A percentile compares a stretch with the other conserved stretches of the same genome.
phyloP scores from a whole-genome alignment of 192 early-diverging fungal genomes.

The Radiomyces spectabilis region DNA sequence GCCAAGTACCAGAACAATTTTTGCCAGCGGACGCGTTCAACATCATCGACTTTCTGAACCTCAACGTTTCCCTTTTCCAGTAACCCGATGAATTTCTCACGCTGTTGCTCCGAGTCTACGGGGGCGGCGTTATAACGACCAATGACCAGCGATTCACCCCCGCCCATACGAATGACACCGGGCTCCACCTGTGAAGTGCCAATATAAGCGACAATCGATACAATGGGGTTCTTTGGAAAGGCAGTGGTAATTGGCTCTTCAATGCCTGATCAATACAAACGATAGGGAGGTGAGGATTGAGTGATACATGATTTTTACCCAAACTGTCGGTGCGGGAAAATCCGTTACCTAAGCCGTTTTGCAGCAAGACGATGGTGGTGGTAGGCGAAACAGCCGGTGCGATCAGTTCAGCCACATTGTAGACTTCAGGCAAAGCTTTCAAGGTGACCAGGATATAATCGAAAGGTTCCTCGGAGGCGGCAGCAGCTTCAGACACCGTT shows the following conservation, averaged over 20 bases:
- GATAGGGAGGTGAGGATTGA: not conserved
- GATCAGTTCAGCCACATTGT: constrained; percentile 50
- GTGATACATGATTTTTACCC: not conserved
- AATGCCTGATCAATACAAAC: constrained; percentile 14
- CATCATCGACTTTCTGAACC: constrained; percentile 37
- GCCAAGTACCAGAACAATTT: constrained; percentile 56
- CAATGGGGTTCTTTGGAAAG: constrained; percentile 55
- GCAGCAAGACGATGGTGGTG: constrained; percentile 58
- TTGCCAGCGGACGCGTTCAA: constrained; percentile 57
- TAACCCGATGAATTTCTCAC: constrained; percentile 28
- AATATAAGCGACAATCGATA: constrained; percentile 57
- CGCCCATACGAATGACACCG: constrained; percentile 49
- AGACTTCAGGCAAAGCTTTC: constrained; percentile 59
- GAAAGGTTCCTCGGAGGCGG: constrained; percentile 25
- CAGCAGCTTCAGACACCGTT: constrained; percentile 35
- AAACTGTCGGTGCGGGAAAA: not conserved
- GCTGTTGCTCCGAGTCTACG: constrained; percentile 17
- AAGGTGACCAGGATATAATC: constrained; percentile 58
- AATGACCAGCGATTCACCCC: constrained; percentile 28
- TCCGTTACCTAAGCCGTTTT: constrained; percentile 60
- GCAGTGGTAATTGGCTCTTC: constrained; percentile 48
- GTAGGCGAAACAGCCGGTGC: constrained; percentile 40
- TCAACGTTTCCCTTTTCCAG: constrained; percentile 35
- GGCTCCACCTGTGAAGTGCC: constrained; percentile 46
- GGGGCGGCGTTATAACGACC: constrained; percentile 28